Base-by-base conservation (phyloP, 306 rosid species). In the Carpinus fangiana region DNA sequence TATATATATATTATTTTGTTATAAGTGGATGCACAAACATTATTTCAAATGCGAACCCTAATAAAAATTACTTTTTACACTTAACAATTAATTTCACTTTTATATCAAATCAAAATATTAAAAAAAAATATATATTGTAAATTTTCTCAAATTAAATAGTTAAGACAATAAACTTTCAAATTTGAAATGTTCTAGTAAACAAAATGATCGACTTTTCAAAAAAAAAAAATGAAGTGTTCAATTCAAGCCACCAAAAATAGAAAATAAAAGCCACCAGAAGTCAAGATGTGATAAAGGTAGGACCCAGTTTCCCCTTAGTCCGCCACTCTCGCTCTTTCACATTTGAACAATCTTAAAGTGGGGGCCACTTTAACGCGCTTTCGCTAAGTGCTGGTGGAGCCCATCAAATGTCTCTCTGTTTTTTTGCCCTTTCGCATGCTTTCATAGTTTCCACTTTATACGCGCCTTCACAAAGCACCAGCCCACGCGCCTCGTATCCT, bases 361-460 rank as follows among this genome's bases (percentile, higher is more conserved):
- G 89, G 88, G 59, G 46, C 90, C 87, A 84, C 87, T 43, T 81
- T 81, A 80, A 89, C 93, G 90, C 93, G 93, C 83, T 89, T 83
- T 83, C 36, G 31, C n/a, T 70, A 34, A 51, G 12, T 51, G 65
- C 76, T 50, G 5, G 53, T 0, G 82, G 86, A 67, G 6, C 82
- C 88, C 74, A 51, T 82, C 26, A 8, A 51, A 28, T 55, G 12
- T 71, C 50, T 43, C 57, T 54, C 14, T 26, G 14, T 17, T 8
- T 10, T 9, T 38, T 23, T 4, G 21, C 20, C 46, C 23, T 48
- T 21, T 3, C 5, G 64, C 31, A 21, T 57, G n/a, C 18, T 7
- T 38, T 36, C 1, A 38, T 16, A 18, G 47, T 18, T 64, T 6
- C 3, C 48, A 66, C 48, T 66, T 3, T 9, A 38, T 66, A 38